Percentiles rank a stretch among this genome's conserved stretches.
Evolutionary conservation across 2,329 filamentous ascomycete species (phyloP).

Genomic region (Corynespora cassiicola): DNA sequence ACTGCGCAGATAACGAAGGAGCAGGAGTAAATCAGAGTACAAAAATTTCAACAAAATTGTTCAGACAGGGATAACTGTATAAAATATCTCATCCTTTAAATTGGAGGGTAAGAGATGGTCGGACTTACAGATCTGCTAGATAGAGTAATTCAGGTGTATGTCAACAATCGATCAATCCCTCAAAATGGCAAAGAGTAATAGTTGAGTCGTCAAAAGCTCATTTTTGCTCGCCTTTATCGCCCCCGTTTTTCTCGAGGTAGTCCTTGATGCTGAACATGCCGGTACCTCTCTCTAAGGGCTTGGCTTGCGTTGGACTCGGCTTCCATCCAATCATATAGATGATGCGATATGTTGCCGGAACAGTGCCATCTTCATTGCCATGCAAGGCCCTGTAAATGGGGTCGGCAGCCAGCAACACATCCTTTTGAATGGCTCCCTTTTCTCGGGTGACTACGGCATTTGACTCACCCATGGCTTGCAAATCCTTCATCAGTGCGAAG

Average conservation of each 20-base stretch:
- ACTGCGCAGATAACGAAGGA: too few relatives aligned
- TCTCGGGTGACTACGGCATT: slow-evolving; percentile 90
- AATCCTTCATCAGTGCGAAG: slow-evolving; percentile 89
- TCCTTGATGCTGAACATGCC: slow-evolving; percentile 90
- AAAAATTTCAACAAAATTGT: too few relatives aligned
- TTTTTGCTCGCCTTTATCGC: slow-evolving; percentile 20
- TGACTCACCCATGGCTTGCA: slow-evolving; percentile 95
- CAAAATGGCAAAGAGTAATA: too few relatives aligned
- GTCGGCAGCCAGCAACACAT: slow-evolving; percentile 86
- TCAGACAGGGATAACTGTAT: too few relatives aligned
- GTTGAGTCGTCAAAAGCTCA: too few relatives aligned
- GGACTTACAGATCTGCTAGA: too few relatives aligned
- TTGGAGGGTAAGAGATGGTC: too few relatives aligned
- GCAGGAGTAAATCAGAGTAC: too few relatives aligned
- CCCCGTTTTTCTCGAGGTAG: slow-evolving; percentile 63
- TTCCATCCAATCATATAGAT: slow-evolving; percentile 99
- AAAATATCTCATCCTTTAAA: too few relatives aligned
- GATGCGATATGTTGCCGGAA: slow-evolving; percentile 88
- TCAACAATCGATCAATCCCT: too few relatives aligned
- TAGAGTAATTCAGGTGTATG: too few relatives aligned
- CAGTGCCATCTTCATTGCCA: slow-evolving; percentile 69
- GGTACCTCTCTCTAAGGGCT: slow-evolving; percentile 83
- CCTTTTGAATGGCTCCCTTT: slow-evolving; percentile 74
- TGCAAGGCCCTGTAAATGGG: slow-evolving; percentile 89
- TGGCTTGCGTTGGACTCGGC: slow-evolving; percentile 76